Evolutionary conservation across 1,139 yeast species (phyloP).

Genomic region (Blastobotrys arbuscula): DNA sequence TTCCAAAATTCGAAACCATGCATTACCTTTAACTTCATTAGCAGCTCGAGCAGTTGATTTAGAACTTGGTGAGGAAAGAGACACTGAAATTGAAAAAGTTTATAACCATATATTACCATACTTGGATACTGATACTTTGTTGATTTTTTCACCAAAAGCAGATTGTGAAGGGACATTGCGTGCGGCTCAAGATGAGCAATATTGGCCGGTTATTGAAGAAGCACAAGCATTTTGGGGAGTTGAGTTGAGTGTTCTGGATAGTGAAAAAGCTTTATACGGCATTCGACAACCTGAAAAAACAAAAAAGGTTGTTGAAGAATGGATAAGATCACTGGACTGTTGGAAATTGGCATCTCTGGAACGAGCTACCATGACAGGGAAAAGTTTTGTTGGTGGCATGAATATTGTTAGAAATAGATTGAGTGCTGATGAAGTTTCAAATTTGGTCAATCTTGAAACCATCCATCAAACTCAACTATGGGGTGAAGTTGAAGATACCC

Average conservation of each 20-base stretch:
- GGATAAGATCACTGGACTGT: slow-evolving; percentile 56
- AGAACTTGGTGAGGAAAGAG: slow-evolving; percentile 21
- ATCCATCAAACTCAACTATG: slow-evolving; percentile 80
- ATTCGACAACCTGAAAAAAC: slow-evolving; percentile 62
- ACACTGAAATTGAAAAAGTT: slow-evolving; percentile 25
- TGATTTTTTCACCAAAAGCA: slow-evolving; percentile 72
- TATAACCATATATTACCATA: slow-evolving; percentile 54
- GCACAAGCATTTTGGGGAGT: slow-evolving; percentile 59
- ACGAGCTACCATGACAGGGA: slow-evolving; percentile 75
- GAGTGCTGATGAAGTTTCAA: slow-evolving; percentile 65
- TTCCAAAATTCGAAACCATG: slow-evolving; percentile 67
- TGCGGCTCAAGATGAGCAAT: slow-evolving; percentile 65
- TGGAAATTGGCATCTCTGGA: slow-evolving; percentile 88
- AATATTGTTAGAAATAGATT: slow-evolving; percentile 34
- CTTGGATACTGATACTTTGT: slow-evolving; percentile 87
- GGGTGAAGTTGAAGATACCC: slow-evolving; percentile 99
- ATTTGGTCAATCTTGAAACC: slow-evolving; percentile 74
- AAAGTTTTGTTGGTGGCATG: slow-evolving; percentile 79
- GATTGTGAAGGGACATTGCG: slow-evolving; percentile 85
- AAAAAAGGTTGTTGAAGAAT: slow-evolving; percentile 55
- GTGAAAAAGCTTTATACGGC: slow-evolving; percentile 81
- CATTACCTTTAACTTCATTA: slow-evolving; percentile 81
- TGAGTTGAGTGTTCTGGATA: slow-evolving; percentile 58
- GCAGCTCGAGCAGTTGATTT: slow-evolving; percentile 79
- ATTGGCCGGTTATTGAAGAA: slow-evolving; percentile 64